These are phyloP conservation scores for Nymphaea thermarum DNA, from an alignment of 164 flowering plant genomes.

Conservation along the genomic window DNA sequence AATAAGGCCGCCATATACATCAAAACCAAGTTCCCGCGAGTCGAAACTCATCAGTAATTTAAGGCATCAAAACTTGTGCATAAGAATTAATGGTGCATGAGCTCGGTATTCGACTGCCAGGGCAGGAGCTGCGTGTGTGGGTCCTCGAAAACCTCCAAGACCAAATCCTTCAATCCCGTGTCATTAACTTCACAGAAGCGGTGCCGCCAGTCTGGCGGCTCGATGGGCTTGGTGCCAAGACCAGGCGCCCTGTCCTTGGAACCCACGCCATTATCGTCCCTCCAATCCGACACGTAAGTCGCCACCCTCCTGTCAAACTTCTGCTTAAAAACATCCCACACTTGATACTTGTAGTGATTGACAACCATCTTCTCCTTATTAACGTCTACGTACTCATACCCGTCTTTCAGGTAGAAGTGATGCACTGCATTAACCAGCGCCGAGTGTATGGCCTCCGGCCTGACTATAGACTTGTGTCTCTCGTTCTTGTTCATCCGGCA, in stretches of 20 bases:
- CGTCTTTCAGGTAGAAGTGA: constrained; percentile 53
- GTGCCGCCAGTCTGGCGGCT: constrained; percentile 68
- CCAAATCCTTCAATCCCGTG: constrained; percentile 76
- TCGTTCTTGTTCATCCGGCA: constrained; percentile 74
- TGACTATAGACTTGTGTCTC: constrained; percentile 74
- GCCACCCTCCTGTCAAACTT: constrained; percentile 81
- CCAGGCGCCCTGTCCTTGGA: constrained; percentile 93
- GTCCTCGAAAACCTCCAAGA: no score
- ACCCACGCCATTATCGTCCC: constrained; percentile 60
- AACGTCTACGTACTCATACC: constrained; percentile 34
- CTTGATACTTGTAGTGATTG: constrained; percentile 91
- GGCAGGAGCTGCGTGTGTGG: no score
- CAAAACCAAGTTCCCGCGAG: no score
- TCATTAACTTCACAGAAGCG: constrained; percentile 89
- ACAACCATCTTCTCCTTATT: constrained; percentile 40
- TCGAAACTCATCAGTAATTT: no score
- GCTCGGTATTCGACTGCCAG: no score
- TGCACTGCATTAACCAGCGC: constrained; percentile 77
- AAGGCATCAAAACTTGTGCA: no score
- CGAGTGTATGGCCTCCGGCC: constrained; percentile 41
- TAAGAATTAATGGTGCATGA: no score
- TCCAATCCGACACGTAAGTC: constrained; percentile 86
- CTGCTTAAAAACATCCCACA: constrained; percentile 71
- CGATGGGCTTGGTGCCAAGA: constrained; percentile 81
- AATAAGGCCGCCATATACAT: no score